A percentile compares a stretch with the other conserved stretches of the same genome.
Evolutionary conservation across 805 yeast species (phyloP).

Genomic region (Metahyphopichia silvanorum): DNA sequence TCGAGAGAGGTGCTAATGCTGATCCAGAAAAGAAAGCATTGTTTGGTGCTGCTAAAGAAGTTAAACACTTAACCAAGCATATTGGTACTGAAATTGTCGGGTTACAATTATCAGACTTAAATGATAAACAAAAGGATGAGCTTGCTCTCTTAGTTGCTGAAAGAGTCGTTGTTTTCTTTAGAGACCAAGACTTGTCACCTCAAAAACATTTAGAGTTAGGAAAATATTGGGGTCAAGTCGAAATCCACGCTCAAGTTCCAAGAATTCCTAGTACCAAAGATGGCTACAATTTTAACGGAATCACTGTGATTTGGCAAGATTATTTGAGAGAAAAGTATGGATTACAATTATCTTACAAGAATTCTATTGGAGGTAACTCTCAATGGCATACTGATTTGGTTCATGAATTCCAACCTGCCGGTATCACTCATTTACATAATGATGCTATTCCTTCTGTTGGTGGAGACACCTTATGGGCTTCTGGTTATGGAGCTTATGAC

Average conservation of each 20-base stretch:
- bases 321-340: constrained; percentile 25
- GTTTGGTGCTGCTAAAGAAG: constrained; percentile 27
- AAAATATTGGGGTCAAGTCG: constrained; percentile 27
- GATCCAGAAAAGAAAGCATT: constrained; percentile 31
- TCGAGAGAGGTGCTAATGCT: constrained; percentile 26
- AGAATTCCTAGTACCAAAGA: constrained; percentile 15
- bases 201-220: constrained; percentile 28
- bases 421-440: constrained; percentile 35
- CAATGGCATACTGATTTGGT: constrained; percentile 37
- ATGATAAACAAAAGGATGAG: constrained; percentile 25
- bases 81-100: constrained; percentile 29
- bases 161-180: constrained; percentile 28
- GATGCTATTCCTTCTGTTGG: constrained; percentile 45
- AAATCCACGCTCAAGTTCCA: constrained; percentile 26
- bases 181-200: constrained; percentile 29
- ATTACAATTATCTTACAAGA: constrained; percentile 25
- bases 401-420: constrained; percentile 35
- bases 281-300: constrained; percentile 23
- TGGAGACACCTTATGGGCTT: constrained; percentile 56
- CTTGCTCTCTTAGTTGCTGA: constrained; percentile 27
- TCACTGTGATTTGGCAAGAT: constrained; percentile 42
- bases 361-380: constrained; percentile 20
- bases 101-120: constrained; percentile 23
- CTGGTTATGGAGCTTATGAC: constrained; percentile 59
- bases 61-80: constrained; percentile 21